Evolutionary conservation across 768 basidiomycete genomes (phyloP).

Genomic region (Hirschioporus abietinus): DNA sequence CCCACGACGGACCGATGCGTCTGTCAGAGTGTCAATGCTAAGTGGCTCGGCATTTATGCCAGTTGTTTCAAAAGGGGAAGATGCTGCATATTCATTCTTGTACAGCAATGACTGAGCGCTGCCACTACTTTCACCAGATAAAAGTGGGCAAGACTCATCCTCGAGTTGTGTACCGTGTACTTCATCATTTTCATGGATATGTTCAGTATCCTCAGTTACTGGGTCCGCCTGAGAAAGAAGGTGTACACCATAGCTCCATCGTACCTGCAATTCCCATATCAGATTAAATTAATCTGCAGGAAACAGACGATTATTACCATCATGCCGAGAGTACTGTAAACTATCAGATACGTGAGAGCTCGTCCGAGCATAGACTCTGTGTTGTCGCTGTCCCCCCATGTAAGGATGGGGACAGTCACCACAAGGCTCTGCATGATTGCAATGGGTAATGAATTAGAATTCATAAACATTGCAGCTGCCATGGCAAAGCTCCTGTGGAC

Average conservation of each 20-base stretch:
- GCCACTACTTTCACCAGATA: constrained; percentile 22
- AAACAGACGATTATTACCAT: constrained; percentile 46
- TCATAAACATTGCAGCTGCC: constrained; percentile 87
- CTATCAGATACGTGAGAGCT: constrained; percentile 81
- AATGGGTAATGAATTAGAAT: constrained; percentile 91
- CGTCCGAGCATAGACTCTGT: constrained; percentile 88
- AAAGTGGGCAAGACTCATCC: constrained; percentile 28
- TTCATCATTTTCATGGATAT: constrained; percentile 8
- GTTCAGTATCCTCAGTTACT: constrained; percentile 27
- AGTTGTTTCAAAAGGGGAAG: constrained; percentile 1
- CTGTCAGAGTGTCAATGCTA: constrained; percentile 15
- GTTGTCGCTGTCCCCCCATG: constrained; percentile 78
- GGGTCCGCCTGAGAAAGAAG: constrained; percentile 71
- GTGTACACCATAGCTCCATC: constrained; percentile 92
- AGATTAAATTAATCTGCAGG: neutral
- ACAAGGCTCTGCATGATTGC: constrained; percentile 94
- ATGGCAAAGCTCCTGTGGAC: constrained; percentile 65
- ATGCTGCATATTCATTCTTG: neutral
- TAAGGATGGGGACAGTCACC: constrained; percentile 72
- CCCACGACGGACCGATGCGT: constrained; percentile 8
- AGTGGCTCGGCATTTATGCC: neutral
- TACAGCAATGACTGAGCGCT: constrained; percentile 8
- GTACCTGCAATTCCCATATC: constrained; percentile 44
- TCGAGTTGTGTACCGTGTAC: neutral
- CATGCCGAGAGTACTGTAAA: constrained; percentile 95